phyloP scores from a whole-genome alignment of 2,329 filamentous ascomycete genomes.

The Xylaria multiplex region DNA sequence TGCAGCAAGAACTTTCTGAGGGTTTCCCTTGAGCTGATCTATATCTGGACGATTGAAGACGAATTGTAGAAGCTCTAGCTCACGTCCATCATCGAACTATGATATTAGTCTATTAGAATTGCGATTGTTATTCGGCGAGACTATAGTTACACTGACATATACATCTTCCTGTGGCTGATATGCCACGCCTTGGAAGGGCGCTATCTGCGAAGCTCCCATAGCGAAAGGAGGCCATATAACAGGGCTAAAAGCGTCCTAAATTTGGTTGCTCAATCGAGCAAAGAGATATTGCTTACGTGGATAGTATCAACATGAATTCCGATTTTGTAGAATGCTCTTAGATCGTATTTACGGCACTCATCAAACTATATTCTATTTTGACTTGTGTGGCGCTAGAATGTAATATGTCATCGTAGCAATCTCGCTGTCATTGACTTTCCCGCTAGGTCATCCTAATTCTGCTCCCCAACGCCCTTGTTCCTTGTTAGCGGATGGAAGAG shows the following conservation, averaged over 20 bases:
- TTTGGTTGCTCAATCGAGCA: neutral
- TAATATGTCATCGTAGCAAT: slow-evolving; percentile 18
- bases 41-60: slow-evolving; percentile 71
- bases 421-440: slow-evolving; percentile 17
- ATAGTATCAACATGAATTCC: neutral
- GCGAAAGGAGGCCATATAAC: neutral
- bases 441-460: neutral
- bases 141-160: slow-evolving; percentile 45
- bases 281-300: neutral
- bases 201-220: slow-evolving; percentile 31
- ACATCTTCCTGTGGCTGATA: slow-evolving; percentile 56
- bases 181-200: slow-evolving; percentile 52
- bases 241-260: neutral
- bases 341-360: neutral
- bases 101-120: neutral
- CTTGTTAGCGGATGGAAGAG: slow-evolving; percentile 1
- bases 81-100: slow-evolving; percentile 75
- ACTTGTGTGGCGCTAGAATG: neutral
- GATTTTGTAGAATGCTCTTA: neutral
- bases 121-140: neutral
- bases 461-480: neutral
- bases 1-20: slow-evolving; percentile 69
- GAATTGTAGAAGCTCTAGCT: slow-evolving; percentile 77
- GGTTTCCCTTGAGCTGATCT: slow-evolving; percentile 71
- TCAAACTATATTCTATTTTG: neutral